phyloP scores from a whole-genome alignment of 148 eudicot species.

The Amaranthus palmeri region DNA sequence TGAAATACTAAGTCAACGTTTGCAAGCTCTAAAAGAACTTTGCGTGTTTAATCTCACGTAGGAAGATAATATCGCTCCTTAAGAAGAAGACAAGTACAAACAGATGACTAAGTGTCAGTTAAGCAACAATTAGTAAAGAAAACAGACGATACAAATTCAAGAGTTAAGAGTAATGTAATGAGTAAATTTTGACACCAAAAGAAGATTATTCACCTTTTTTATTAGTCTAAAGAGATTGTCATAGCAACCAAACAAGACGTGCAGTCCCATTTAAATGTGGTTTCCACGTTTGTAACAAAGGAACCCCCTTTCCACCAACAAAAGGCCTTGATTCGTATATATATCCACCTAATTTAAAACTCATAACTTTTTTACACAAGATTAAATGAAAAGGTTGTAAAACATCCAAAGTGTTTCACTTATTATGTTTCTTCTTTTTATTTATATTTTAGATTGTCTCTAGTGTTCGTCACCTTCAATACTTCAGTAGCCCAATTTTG shows the following conservation, averaged over 20 bases:
- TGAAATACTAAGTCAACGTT: slow-evolving; percentile 15
- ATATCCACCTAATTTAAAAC: slow-evolving; percentile 59
- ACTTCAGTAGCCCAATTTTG: too few relatives aligned
- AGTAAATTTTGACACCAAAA: too few relatives aligned
- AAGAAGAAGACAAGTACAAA: neutral
- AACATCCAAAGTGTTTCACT: too few relatives aligned
- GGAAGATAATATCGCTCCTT: neutral
- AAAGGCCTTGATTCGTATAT: slow-evolving; percentile 94
- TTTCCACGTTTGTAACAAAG: slow-evolving; percentile 83
- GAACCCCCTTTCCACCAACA: slow-evolving; percentile 98
- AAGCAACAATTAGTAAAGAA: neutral
- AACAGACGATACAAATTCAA: neutral
- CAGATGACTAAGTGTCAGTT: neutral
- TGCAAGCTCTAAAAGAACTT: neutral
- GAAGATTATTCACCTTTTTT: slow-evolving; percentile 64
- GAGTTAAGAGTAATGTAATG: neutral
- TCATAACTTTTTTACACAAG: neutral
- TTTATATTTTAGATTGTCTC: too few relatives aligned
- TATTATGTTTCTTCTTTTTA: too few relatives aligned
- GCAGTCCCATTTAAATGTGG: slow-evolving; percentile 96
- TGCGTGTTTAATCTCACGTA: too few relatives aligned
- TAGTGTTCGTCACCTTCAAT: too few relatives aligned
- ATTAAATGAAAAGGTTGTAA: neutral
- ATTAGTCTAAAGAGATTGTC: slow-evolving; percentile 87
- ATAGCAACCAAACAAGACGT: slow-evolving; percentile 98